These are phyloP conservation scores for Brassica cretica DNA, from an alignment of 345 rosid species.

Conservation along the genomic window DNA sequence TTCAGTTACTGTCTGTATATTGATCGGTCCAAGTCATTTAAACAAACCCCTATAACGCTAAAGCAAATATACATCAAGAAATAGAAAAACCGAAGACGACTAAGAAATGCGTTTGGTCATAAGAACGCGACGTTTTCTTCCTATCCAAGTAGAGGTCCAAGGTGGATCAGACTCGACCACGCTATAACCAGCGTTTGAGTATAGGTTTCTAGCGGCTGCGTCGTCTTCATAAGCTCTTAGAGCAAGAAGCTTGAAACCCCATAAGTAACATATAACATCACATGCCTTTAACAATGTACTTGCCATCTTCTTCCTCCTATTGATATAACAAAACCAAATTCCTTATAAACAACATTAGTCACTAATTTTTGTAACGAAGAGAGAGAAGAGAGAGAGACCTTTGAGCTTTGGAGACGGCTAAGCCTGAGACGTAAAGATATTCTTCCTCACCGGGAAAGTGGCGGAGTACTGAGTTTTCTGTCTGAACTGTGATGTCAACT, in stretches of 20 bases:
- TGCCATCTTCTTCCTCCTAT: conserved; percentile 74
- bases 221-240: conserved; percentile 86
- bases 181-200: conserved; percentile 70
- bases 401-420: conserved; percentile 37
- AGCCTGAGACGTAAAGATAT: conserved; percentile 74
- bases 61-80: neutral
- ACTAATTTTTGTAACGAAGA: neutral
- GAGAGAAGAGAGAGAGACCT: conserved; percentile 38
- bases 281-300: conserved; percentile 70
- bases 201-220: conserved; percentile 60
- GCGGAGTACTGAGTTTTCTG: conserved; percentile 54
- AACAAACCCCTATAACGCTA: neutral
- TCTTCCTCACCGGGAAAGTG: conserved; percentile 62
- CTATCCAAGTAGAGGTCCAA: conserved; percentile 72
- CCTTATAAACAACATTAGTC: neutral
- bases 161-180: conserved; percentile 59
- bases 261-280: conserved; percentile 42
- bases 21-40: neutral
- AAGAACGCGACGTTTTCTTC: conserved; percentile 30
- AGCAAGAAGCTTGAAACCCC: conserved; percentile 70
- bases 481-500: conserved; percentile 70
- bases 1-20: neutral
- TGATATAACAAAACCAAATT: neutral
- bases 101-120: conserved; percentile 44
- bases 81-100: neutral